These are phyloP conservation scores for Stereum hirsutum DNA, from an alignment of 1,284 basidiomycete genomes.

Conservation along the genomic window DNA sequence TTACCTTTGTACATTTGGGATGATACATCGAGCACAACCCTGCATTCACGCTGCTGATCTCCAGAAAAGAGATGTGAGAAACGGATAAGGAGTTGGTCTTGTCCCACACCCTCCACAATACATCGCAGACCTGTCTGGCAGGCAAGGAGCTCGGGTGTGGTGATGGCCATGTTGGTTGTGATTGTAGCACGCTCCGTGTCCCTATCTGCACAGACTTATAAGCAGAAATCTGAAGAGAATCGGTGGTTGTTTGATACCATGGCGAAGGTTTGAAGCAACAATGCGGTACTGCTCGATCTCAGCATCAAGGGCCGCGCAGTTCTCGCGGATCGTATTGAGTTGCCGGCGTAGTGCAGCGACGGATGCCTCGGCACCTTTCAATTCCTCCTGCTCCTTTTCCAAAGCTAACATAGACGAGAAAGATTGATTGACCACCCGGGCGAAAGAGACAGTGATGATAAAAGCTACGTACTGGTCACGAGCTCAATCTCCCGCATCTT, in stretches of 20 bases:
- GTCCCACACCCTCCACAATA: slow-evolving; percentile 66
- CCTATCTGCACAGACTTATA: slow-evolving; percentile 38
- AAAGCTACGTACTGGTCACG: slow-evolving; percentile 41
- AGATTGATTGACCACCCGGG: neutral
- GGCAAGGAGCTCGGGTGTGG: slow-evolving; percentile 45
- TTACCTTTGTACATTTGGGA: slow-evolving; percentile 55
- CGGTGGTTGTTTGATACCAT: no score
- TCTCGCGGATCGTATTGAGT: slow-evolving; percentile 48
- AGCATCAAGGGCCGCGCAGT: slow-evolving; percentile 43
- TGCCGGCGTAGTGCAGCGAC: slow-evolving; percentile 56
- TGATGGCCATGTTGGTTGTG: slow-evolving; percentile 42
- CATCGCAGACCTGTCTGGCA: slow-evolving; percentile 57
- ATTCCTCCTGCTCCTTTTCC: slow-evolving; percentile 60
- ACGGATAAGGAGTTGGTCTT: slow-evolving; percentile 62
- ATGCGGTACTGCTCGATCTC: slow-evolving; percentile 65
- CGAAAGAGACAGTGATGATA: neutral
- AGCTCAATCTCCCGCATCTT: slow-evolving; percentile 68
- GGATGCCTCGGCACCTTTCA: slow-evolving; percentile 56
- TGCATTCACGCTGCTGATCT: slow-evolving; percentile 54
- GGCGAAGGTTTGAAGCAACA: slow-evolving; percentile 44
- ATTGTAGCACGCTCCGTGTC: slow-evolving; percentile 58
- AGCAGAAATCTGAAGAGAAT: no score
- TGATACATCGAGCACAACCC: slow-evolving; percentile 69
- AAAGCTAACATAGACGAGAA: slow-evolving; percentile 36
- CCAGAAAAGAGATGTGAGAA: slow-evolving; percentile 60